These are phyloP conservation scores for Durio zibethinus DNA, from an alignment of 345 rosid genomes.

Conservation along the genomic window DNA sequence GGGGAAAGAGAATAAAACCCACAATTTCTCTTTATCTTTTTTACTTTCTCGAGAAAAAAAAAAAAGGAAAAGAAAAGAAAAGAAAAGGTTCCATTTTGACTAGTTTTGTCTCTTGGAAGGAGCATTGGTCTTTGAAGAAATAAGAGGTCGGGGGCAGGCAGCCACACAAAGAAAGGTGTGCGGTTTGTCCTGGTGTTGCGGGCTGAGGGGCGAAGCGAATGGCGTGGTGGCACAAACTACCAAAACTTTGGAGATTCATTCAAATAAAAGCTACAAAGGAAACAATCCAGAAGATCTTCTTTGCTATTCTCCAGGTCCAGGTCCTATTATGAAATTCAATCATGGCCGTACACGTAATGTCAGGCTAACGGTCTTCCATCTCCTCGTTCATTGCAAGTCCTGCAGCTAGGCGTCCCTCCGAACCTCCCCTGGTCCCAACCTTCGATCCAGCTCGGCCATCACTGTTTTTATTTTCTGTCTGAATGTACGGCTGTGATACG, in stretches of 20 bases:
- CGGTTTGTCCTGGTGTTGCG: no score
- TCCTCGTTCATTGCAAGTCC: conserved; percentile 13
- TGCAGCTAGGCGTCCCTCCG: neutral
- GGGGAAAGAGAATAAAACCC: neutral
- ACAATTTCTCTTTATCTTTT: neutral
- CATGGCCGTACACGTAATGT: conserved; percentile 41
- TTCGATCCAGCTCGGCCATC: conserved; percentile 32
- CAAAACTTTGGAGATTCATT: conserved; percentile 21
- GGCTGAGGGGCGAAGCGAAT: neutral
- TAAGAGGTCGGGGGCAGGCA: neutral
- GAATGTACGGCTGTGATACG: neutral
- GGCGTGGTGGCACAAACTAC: conserved; percentile 5
- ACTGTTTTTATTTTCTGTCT: neutral
- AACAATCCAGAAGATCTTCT: conserved; percentile 21
- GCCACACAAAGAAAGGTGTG: neutral
- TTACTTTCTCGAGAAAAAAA: neutral
- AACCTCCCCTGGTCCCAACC: conserved; percentile 9
- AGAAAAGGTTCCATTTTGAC: neutral
- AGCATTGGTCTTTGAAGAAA: neutral
- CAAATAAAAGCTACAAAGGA: neutral
- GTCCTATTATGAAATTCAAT: conserved; percentile 14
- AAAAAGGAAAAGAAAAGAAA: neutral
- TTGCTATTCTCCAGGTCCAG: conserved; percentile 12
- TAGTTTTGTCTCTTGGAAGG: neutral
- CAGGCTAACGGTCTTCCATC: conserved; percentile 24